These are phyloP conservation scores for Rosa lucieae DNA, from an alignment of 306 rosid species.

Conservation along the genomic window DNA sequence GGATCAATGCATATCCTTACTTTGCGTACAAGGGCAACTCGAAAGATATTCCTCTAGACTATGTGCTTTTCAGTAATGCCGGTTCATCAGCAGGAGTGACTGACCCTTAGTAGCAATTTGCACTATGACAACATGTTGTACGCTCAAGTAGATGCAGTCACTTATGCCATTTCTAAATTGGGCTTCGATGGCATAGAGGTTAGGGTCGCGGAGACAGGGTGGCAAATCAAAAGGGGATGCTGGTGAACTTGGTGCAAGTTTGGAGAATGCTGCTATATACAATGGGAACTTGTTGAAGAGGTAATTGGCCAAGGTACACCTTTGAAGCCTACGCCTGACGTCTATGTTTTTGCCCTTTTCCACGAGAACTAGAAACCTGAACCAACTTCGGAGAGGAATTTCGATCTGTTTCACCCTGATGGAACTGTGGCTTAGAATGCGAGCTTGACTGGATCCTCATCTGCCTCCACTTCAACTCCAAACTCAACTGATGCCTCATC, in stretches of 20 bases:
- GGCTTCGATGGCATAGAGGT: constrained; percentile 80
- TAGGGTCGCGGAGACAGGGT: constrained; percentile 82
- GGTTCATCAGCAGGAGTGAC: constrained; percentile 46
- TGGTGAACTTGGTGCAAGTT: constrained; percentile 64
- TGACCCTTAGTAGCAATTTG: constrained; percentile 61
- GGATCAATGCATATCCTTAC: constrained; percentile 95
- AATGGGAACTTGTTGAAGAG: constrained; percentile 74
- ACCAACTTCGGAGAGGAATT: constrained; percentile 83
- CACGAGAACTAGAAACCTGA: constrained; percentile 91
- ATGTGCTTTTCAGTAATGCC: constrained; percentile 47
- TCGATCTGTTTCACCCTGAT: constrained; percentile 84
- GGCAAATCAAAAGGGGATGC: constrained; percentile 82
- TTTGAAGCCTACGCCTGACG: constrained; percentile 71
- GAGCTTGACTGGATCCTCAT: constrained; percentile 57
- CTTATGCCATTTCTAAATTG: constrained; percentile 65
- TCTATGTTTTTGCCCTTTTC: constrained; percentile 81
- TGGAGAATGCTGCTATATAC: constrained; percentile 70
- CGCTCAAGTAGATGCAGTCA: constrained; percentile 90
- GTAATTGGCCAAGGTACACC: constrained; percentile 82
- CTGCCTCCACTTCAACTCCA: constrained; percentile 13
- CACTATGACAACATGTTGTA: constrained; percentile 93
- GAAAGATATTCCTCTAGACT: constrained; percentile 54
- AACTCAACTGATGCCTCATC: not conserved
- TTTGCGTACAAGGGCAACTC: constrained; percentile 78
- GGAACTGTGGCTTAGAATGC: constrained; percentile 76